Conservation (phyloP, 768 basidiomycete genomes). For the button mushroom (Agaricus bisporus) region DNA sequence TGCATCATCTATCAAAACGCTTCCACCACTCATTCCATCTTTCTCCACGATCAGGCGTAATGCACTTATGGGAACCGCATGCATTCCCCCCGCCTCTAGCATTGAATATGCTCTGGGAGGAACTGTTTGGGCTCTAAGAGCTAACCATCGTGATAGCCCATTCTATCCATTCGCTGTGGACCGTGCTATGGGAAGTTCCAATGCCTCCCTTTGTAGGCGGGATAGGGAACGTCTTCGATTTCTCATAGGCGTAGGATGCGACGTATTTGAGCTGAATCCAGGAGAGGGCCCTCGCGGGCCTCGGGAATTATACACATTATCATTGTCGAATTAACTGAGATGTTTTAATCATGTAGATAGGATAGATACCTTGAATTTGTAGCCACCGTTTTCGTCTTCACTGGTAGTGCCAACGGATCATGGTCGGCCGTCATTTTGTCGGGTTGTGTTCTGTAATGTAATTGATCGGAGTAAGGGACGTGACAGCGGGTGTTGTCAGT, state of each 20-base stretch:
- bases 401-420: too few relatives aligned
- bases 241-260: slow-evolving; percentile 12
- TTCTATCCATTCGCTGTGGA: background rate
- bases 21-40: slow-evolving; percentile 12
- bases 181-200: slow-evolving; percentile 7
- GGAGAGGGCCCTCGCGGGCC: background rate
- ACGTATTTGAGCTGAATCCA: slow-evolving; percentile 8
- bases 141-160: background rate
- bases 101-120: background rate
- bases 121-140: slow-evolving; percentile 4
- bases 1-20: slow-evolving; percentile 24
- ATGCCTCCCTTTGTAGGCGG: slow-evolving; percentile 6
- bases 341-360: too few relatives aligned
- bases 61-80: background rate
- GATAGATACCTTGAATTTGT: too few relatives aligned
- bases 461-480: background rate
- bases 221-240: slow-evolving; percentile 10
- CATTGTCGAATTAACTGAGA: background rate
- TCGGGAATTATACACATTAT: slow-evolving; percentile 6
- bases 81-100: slow-evolving; percentile 8
- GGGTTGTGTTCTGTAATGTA: background rate
- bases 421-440: too few relatives aligned
- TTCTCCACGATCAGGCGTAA: background rate
- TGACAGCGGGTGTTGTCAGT: background rate
- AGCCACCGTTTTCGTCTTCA: too few relatives aligned